Base-by-base conservation (phyloP, 768 basidiomycete genomes). In the Saitozyma sp. region DNA sequence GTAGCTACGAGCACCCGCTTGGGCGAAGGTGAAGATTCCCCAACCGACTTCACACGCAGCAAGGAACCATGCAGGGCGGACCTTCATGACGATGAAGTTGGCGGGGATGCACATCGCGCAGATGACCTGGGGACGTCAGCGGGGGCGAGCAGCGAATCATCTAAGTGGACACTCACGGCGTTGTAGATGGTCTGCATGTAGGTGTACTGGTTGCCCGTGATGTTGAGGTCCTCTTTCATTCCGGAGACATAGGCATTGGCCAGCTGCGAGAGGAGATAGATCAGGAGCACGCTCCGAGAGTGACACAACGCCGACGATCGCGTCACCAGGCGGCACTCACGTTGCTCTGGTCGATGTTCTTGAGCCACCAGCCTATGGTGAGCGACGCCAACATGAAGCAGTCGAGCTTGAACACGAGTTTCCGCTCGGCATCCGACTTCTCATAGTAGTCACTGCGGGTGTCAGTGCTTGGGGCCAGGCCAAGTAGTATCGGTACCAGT, bases 161-260 rank as follows among this genome's bases (percentile, higher is more conserved):
- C 29, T 2, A 29, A 29, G 52, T 29, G 29, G 29, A 29, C 29
- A 29, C 29, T 29, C 29, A 29, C 52, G 42, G 49, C 56, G 19
- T 58, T 67, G 58, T 68, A 71, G 53, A 71, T 64, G 11, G 70
- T 66, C 0, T 48, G 39, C 59, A 66, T 57, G 16, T 66, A 55
- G 11, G 63, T 67, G 51, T 69, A 69, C 55, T 73, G 56, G 43
- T 70, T 63, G 8, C 68, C 68, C 37, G 57, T 50, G 40, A 73
- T 60, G 59, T 68, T 48, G 20, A 73, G 58, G 38, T 59, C 68
- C 42, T 70, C 71, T 41, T 68, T 63, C 66, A 73, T 67, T 13
- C 73, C 73, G 8, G 62, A 61, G 0, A 64, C 68, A 52, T 69
- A 63, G 49, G 62, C 62, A 29, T 59, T 58, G 43, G 49, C 19